Evolutionary conservation across 129 eudicot species (phyloP).

Genomic region (Artemisia tridentata): DNA sequence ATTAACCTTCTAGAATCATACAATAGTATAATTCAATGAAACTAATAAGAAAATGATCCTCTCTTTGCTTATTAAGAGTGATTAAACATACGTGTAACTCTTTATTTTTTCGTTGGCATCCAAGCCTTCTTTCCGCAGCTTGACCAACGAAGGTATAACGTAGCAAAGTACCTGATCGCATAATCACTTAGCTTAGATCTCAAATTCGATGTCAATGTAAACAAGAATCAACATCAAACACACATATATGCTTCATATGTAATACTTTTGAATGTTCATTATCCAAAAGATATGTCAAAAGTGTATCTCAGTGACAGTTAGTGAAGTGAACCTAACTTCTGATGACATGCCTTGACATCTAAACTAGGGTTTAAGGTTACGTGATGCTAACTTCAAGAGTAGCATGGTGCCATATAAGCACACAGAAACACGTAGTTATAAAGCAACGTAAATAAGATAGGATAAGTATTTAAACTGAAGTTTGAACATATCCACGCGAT

Average conservation of each 20-base stretch:
- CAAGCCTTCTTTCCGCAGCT: slow-evolving; percentile 97
- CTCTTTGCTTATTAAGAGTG: slow-evolving; percentile 51
- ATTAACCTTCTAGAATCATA: slow-evolving; percentile 4
- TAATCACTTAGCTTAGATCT: slow-evolving; percentile 18
- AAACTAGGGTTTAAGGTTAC: background rate
- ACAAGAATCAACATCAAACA: background rate
- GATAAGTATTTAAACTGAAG: background rate
- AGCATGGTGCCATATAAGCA: background rate
- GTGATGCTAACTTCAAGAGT: slow-evolving; percentile 3
- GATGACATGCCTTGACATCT: slow-evolving; percentile 16
- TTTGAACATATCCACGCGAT: background rate
- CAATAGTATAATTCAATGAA: slow-evolving; percentile 6
- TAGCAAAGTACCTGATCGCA: slow-evolving; percentile 74
- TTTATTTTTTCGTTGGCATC: slow-evolving; percentile 97
- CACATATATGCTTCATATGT: background rate
- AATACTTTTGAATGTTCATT: background rate
- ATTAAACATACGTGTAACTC: slow-evolving; percentile 87
- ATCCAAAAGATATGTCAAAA: background rate
- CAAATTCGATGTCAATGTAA: slow-evolving; percentile 8
- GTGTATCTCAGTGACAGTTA: slow-evolving; percentile 6
- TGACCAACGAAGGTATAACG: slow-evolving; percentile 81
- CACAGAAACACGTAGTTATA: background rate
- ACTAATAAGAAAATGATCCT: slow-evolving; percentile 24
- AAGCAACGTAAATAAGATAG: background rate
- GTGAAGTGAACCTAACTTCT: background rate